Base-by-base conservation (phyloP, 2,329 filamentous ascomycete genomes). In the Camptophora hylomeconis region DNA sequence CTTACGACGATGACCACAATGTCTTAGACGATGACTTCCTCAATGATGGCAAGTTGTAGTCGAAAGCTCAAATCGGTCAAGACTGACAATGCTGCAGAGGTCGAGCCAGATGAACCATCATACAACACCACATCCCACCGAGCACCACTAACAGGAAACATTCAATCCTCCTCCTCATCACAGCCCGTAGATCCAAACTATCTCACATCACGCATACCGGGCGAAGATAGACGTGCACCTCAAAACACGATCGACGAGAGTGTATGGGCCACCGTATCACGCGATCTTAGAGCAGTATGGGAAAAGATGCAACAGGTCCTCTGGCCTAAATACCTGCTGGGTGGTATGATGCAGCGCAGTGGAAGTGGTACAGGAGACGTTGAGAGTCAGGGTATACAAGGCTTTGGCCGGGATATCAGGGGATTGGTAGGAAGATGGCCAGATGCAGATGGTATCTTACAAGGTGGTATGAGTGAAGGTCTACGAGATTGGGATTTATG, bases 301-400 rank as follows among this genome's bases (percentile, higher is more conserved):
- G 80, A 82, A 59, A 98, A 98, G 67, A 83, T 98, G 76, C 77
- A 81, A 54, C 87, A 94, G 63, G 89, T 98, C 20, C 72, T 98
- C 36, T 98, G 83, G 58, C 89, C 89, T 11, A 86, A 86, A 50
- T 95, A 95, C 60, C 68, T 98, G 26, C 76, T 98, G 14, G 72
- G 72, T 21, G 72, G 72, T 20, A 63, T 75, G 47, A 56, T 77
- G 56, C 57, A 65, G 39, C 55, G 63, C 28, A 63, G 67, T 17
- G 68, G 68, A n/a, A 60, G 60, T 12, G 67, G 63, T 19, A 66
- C 63, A n/a, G 69, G 72, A 47, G 60, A 67, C 42, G 69, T 63
- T 10, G 67, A 72, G 42, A 62, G 59, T 7, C 46, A 51, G 27
- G n/a, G n/a, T n/a, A n/a, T n/a, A n/a, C n/a, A n/a, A n/a, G 50